phyloP scores from a whole-genome alignment of 257 asterid species.

The Solanum etuberosum region DNA sequence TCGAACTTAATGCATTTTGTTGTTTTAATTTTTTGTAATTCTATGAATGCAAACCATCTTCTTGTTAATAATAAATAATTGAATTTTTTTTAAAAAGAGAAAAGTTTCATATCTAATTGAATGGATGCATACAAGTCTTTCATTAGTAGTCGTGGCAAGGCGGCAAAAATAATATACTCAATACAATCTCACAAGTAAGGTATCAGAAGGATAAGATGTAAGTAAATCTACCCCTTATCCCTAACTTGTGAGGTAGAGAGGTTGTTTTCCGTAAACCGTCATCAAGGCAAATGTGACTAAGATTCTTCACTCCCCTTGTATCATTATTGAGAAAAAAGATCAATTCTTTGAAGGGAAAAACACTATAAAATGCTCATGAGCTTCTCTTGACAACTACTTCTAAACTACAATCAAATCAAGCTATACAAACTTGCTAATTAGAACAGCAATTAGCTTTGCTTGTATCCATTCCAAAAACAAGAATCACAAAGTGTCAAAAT shows the following conservation, averaged over 20 bases:
- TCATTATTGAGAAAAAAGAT: neutral
- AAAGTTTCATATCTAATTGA: no score
- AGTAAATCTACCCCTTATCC: no score
- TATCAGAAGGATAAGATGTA: no score
- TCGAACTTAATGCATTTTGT: neutral
- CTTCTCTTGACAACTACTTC: neutral
- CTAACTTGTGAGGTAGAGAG: accelerated
- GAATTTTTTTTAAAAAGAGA: no score
- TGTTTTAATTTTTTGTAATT: no score
- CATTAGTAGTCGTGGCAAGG: neutral
- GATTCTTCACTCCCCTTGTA: neutral
- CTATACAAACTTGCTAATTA: neutral
- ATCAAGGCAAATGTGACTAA: neutral
- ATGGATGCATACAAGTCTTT: no score
- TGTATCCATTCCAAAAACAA: conserved; percentile 9
- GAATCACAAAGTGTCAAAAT: neutral
- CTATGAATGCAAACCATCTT: no score
- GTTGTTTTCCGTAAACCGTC: neutral
- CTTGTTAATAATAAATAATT: no score
- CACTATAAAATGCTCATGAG: neutral
- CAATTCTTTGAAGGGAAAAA: neutral
- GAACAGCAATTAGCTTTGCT: neutral
- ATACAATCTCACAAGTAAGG: no score
- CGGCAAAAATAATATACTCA: no score
- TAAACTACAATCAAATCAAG: neutral